Base-by-base conservation (phyloP, 2,329 filamentous ascomycete species). In the Cryphonectria nitschkei region DNA sequence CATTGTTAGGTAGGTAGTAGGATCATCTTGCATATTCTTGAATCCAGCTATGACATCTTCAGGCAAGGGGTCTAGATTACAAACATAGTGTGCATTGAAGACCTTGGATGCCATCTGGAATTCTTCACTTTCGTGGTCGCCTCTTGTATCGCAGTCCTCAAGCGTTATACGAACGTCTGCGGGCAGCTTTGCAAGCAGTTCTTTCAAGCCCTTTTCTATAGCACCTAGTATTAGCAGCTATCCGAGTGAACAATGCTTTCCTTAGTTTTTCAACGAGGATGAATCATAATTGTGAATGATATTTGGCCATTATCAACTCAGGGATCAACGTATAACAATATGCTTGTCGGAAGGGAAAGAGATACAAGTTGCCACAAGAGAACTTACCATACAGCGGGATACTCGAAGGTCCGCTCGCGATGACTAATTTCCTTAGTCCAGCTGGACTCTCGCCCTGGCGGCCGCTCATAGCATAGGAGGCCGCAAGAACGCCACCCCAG, bases 1-100 rank as follows among this genome's bases (percentile, higher is more conserved):
- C 75, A 78, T 75, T 2, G 77, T 77, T n/a, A 65, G 9, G 56
- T 76, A 76, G 6, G 74, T 72, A 1, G 76, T 74, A 9, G 73
- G 56, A 29, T 75, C 73, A 2, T 77, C 76, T 26, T 71, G 69
- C 2, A 77, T 26, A 41, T 76, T 74, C 54, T 68, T 70, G 34
- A 73, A 76, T 1, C 68, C 70, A 9, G 68, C 52, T 41, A 67
- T 67, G 4, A 77, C 60, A 4, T 74, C 73, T 14, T 76, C 74
- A 0, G 75, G 76, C 39, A 72, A 13, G 0, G 75, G 75, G 16
- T 77, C 74, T 0, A 78, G 37, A 2, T 68, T 66, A 67, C 74
- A 76, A 1, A 77, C 74, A 13, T 71, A 72, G n/a, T 58, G 60
- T 29, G 34, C 69, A 29, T 70, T 72, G 37, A 75, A 76, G 1